A percentile compares a stretch with the other conserved stretches of the same genome.
Conservation (phyloP, 2,329 filamentous ascomycete genomes). For the Neofusicoccum umdonicola region DNA sequence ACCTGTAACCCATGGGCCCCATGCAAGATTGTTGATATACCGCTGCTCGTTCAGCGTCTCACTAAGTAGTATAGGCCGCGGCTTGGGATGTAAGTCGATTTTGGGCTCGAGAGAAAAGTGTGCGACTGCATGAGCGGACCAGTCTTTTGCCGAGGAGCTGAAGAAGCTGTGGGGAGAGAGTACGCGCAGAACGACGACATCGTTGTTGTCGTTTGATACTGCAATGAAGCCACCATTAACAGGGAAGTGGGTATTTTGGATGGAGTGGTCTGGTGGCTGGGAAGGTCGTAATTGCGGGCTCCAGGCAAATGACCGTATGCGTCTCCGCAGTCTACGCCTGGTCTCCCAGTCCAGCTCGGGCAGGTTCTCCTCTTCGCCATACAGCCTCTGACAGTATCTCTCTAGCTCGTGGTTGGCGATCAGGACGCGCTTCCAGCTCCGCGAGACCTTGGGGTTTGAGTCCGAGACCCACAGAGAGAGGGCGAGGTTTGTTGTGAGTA, state of each 20-base stretch:
- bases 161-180: constrained; percentile 37
- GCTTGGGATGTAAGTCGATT: not conserved
- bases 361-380: constrained; percentile 21
- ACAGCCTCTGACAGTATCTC: constrained; percentile 34
- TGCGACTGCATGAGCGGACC: constrained; percentile 30
- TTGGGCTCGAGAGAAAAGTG: constrained; percentile 22
- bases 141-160: constrained; percentile 19
- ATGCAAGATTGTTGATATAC: constrained; percentile 36
- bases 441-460: constrained; percentile 39
- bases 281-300: constrained; percentile 26
- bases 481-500: constrained; percentile 56
- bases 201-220: constrained; percentile 42
- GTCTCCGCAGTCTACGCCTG: constrained; percentile 38
- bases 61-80: constrained; percentile 24
- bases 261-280: constrained; percentile 20
- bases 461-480: constrained; percentile 56
- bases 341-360: constrained; percentile 24
- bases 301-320: constrained; percentile 46
- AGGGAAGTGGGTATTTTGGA: constrained; percentile 24
- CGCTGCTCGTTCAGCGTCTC: constrained; percentile 32
- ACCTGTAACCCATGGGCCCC: constrained; percentile 38
- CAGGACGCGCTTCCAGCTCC: constrained; percentile 52
- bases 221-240: constrained; percentile 29
- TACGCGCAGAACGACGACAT: constrained; percentile 38
- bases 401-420: constrained; percentile 53